phyloP scores from a whole-genome alignment of 306 rosid species.

The Acacia melanoxylon region DNA sequence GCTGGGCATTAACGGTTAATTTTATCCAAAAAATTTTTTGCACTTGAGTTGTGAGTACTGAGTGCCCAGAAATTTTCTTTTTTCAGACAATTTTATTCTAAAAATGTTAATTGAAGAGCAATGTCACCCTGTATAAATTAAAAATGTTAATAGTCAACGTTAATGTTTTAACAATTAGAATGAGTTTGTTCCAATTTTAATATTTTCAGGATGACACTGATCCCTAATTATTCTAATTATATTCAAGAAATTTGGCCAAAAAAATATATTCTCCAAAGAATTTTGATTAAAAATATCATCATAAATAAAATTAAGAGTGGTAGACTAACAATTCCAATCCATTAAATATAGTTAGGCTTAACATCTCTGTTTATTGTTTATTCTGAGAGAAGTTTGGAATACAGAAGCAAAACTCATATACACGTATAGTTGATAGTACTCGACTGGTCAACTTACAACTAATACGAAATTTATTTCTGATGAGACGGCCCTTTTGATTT shows the following conservation, averaged over 20 bases:
- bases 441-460: not conserved
- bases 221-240: too few relatives aligned
- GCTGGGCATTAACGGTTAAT: too few relatives aligned
- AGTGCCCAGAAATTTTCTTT: too few relatives aligned
- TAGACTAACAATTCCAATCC: not conserved
- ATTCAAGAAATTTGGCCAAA: not conserved
- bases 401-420: not conserved
- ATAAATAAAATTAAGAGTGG: not conserved
- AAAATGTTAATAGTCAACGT: too few relatives aligned
- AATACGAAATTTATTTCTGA: not conserved
- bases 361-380: not conserved
- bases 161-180: too few relatives aligned
- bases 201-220: too few relatives aligned
- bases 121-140: too few relatives aligned
- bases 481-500: not conserved
- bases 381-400: not conserved
- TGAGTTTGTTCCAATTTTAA: too few relatives aligned
- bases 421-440: not conserved
- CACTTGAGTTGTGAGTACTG: too few relatives aligned
- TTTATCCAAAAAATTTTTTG: too few relatives aligned
- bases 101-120: too few relatives aligned
- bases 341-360: not conserved
- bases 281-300: not conserved
- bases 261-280: not conserved
- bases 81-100: too few relatives aligned